Percentiles rank a stretch among this genome's conserved stretches.
Conservation (phyloP, 805 yeast species). For the Nakazawaea holstii region DNA sequence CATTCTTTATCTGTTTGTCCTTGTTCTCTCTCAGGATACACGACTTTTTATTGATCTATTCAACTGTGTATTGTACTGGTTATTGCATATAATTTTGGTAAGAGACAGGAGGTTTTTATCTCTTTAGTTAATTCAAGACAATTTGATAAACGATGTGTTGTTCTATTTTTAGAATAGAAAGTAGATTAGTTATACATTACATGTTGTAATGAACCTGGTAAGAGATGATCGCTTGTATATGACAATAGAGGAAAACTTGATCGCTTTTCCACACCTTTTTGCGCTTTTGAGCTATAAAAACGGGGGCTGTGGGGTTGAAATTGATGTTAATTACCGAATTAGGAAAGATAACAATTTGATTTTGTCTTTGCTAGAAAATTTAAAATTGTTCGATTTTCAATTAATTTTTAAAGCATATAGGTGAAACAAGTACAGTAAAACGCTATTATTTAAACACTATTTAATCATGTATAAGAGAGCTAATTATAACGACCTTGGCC, state of each 20-base stretch:
- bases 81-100: no score
- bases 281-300: neutral
- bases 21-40: neutral
- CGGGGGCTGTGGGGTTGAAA: neutral
- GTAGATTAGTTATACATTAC: no score
- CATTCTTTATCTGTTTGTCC: neutral
- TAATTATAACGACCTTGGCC: neutral
- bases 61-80: no score
- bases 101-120: neutral
- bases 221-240: neutral
- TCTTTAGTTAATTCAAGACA: no score
- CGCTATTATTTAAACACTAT: neutral
- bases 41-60: neutral
- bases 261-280: neutral
- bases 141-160: no score
- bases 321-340: neutral
- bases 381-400: neutral
- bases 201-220: no score
- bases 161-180: no score
- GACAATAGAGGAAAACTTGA: constrained; percentile 4
- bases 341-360: neutral
- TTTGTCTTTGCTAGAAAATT: neutral
- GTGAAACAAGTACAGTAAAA: neutral
- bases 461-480: constrained; percentile 8
- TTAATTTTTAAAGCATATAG: neutral